Conservation (phyloP, 2,329 filamentous ascomycete genomes). For the Hawksworthiomyces lignivorus region DNA sequence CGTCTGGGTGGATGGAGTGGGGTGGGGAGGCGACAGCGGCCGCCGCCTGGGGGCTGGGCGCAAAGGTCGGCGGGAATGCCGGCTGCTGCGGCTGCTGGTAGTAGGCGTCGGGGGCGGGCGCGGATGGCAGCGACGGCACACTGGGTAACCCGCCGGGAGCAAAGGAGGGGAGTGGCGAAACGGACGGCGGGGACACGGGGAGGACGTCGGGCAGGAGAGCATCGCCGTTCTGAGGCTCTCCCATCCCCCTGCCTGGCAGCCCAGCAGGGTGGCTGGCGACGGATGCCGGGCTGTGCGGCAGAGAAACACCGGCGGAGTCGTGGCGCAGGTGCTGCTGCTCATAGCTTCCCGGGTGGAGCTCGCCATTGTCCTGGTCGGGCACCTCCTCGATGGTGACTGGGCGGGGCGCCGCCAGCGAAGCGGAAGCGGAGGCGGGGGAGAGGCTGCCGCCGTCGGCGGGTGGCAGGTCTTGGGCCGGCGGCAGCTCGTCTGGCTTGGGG, state of each 20-base stretch:
- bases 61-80: slow-evolving; percentile 13
- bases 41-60: slow-evolving; percentile 18
- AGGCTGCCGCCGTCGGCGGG: slow-evolving; percentile 28
- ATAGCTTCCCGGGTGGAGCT: background rate
- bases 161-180: too few relatives aligned
- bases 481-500: slow-evolving; percentile 53
- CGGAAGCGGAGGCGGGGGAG: slow-evolving; percentile 13
- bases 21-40: slow-evolving; percentile 23
- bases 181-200: too few relatives aligned
- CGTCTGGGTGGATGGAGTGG: slow-evolving; percentile 13
- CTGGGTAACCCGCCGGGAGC: too few relatives aligned
- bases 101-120: slow-evolving; percentile 14
- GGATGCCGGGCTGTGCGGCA: slow-evolving; percentile 30
- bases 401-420: slow-evolving; percentile 20
- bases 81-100: slow-evolving; percentile 23
- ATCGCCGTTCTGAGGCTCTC: too few relatives aligned
- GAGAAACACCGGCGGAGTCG: slow-evolving; percentile 25
- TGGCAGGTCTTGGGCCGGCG: slow-evolving; percentile 46
- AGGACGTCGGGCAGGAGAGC: too few relatives aligned
- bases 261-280: slow-evolving; percentile 19
- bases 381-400: slow-evolving; percentile 46
- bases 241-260: too few relatives aligned
- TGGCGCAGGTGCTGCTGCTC: slow-evolving; percentile 9
- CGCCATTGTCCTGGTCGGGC: slow-evolving; percentile 33
- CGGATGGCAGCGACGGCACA: slow-evolving; percentile 18